phyloP scores from a whole-genome alignment of 179 eudicot species.

The Pouteria campechiana region DNA sequence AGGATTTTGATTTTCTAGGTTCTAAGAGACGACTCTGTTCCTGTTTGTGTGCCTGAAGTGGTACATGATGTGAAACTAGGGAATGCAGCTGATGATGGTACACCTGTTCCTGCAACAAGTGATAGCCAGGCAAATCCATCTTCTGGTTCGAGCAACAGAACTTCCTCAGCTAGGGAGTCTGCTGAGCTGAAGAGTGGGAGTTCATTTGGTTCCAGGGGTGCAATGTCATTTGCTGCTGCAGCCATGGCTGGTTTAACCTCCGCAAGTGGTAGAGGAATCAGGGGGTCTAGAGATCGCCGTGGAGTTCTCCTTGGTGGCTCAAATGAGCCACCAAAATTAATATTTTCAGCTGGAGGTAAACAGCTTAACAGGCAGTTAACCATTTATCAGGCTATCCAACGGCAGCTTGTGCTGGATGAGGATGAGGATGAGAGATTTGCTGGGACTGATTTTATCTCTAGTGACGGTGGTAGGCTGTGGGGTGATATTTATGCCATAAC shows the following conservation, averaged over 20 bases:
- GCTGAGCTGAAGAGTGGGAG: slow-evolving; percentile 54
- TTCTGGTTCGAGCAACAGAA: slow-evolving; percentile 71
- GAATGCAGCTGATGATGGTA: slow-evolving; percentile 56
- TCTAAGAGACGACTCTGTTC: slow-evolving; percentile 54
- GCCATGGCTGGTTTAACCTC: slow-evolving; percentile 98
- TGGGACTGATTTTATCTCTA: slow-evolving; percentile 50
- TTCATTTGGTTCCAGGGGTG: slow-evolving; percentile 81
- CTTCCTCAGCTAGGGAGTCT: slow-evolving; percentile 38
- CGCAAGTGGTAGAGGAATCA: slow-evolving; percentile 62
- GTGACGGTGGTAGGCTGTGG: slow-evolving; percentile 90
- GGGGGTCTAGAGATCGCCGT: slow-evolving; percentile 63
- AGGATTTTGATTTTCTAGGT: slow-evolving; percentile 42
- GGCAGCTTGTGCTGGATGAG: slow-evolving; percentile 81
- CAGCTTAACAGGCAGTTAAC: slow-evolving; percentile 80
- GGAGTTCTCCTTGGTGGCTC: slow-evolving; percentile 64
- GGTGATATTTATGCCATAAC: slow-evolving; percentile 77
- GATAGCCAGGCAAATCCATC: slow-evolving; percentile 53
- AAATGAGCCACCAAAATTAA: slow-evolving; percentile 51
- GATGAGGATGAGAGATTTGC: slow-evolving; percentile 72
- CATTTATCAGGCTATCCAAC: slow-evolving; percentile 90
- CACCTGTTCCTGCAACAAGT: slow-evolving; percentile 38
- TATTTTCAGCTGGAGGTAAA: slow-evolving; percentile 84
- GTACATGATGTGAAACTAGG: slow-evolving; percentile 86
- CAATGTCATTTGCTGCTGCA: slow-evolving; percentile 99
- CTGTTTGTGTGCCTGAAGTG: slow-evolving; percentile 55